Base-by-base conservation (phyloP, 345 rosid species). In the Laguncularia racemosa region DNA sequence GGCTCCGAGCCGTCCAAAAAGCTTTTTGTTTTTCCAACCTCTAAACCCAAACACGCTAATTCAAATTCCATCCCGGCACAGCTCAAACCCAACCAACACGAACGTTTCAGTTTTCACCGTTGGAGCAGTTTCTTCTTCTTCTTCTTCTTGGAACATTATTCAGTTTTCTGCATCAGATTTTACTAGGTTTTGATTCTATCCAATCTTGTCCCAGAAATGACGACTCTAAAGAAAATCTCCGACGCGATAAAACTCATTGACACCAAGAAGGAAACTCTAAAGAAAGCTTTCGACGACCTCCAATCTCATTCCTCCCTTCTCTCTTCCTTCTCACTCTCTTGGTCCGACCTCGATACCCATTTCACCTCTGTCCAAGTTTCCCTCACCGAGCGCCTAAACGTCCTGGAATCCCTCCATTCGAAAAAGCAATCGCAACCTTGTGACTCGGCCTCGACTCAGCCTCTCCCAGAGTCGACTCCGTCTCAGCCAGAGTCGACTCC, bases 311-410 rank as follows among this genome's bases (percentile, higher is more conserved):
- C 78, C 21, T 62, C 73, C 53, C 78, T 76, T 53, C 80, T 73
- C 48, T 70, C 84, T 13, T 69, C 88, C 26, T 72, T 76, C 59
- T 21, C 79, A 2, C 69, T 84, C 55, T 61, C 83, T n/a, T 88
- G 96, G 95, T 57, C 85, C 52, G 87, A 82, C 53, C 55, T 91
- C 73, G 89, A 85, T 53, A 52, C 86, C 16, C 84, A 85, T 78
- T 84, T 88, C 64, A 45, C 84, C 68, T 58, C 83, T 50, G 56
- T 72, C 20, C 81, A 82, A 50, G 17, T 68, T 60, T 65, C 73
- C 43, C 68, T 81, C 68, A 48, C 64, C 16, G 70, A 38, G 47
- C 82, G 89, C 3, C 70, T 87, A 69, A 74, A 67, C 28, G 64
- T 64, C 63, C 84, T 85, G 62, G 76, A 79, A 26, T 76, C 84